A percentile compares a stretch with the other conserved stretches of the same genome.
Evolutionary conservation across 2,329 filamentous ascomycete genomes (phyloP).

Genomic region (Fusarium humuli): DNA sequence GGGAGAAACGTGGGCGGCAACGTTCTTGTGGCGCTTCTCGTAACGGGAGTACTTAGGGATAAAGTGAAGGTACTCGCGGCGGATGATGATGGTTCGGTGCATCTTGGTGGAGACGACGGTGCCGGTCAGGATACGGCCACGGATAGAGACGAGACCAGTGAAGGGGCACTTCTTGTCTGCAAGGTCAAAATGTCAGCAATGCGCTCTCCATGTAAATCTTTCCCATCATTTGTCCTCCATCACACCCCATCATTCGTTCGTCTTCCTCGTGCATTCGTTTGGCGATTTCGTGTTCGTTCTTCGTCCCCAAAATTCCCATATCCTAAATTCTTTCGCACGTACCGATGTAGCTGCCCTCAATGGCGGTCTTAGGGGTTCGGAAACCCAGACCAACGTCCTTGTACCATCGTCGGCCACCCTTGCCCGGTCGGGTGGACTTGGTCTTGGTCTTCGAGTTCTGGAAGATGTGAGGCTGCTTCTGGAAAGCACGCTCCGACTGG

Average conservation of each 20-base stretch:
- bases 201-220: slow-evolving; percentile 7
- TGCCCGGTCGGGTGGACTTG: slow-evolving; percentile 86
- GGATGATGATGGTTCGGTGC: slow-evolving; percentile 99
- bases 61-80: slow-evolving; percentile 99
- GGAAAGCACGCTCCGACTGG: slow-evolving; percentile 99
- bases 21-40: slow-evolving; percentile 99
- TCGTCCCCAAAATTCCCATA: slow-evolving; percentile 10
- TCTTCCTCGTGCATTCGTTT: background rate
- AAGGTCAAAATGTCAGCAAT: slow-evolving; percentile 44
- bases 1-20: slow-evolving; percentile 97
- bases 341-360: slow-evolving; percentile 99
- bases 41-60: slow-evolving; percentile 99
- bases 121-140: slow-evolving; percentile 99
- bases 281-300: slow-evolving; percentile 6
- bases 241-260: background rate
- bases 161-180: slow-evolving; percentile 99
- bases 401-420: slow-evolving; percentile 94
- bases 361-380: slow-evolving; percentile 97
- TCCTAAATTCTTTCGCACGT: slow-evolving; percentile 62
- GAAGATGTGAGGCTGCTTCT: slow-evolving; percentile 99
- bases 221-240: background rate
- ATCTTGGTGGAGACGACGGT: slow-evolving; percentile 99
- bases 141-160: slow-evolving; percentile 98
- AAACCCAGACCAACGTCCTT: slow-evolving; percentile 99
- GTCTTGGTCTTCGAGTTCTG: slow-evolving; percentile 94